Conservation (phyloP, 805 yeast genomes). For the Candida cerambycidarum region DNA sequence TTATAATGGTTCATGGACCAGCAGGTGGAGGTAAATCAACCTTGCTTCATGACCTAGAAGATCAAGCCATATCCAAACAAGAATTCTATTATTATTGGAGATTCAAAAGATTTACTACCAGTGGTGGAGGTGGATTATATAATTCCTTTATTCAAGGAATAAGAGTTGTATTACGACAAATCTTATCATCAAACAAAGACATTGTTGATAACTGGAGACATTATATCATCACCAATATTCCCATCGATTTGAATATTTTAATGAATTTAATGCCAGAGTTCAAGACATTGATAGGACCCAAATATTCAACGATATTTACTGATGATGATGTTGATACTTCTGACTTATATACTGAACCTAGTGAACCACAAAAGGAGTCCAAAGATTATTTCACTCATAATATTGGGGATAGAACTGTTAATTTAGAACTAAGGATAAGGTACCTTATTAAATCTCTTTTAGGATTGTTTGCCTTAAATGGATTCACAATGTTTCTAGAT, state of each 20-base stretch:
- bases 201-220: constrained; percentile 42
- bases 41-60: constrained; percentile 38
- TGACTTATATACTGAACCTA: background rate
- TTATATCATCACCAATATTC: constrained; percentile 33
- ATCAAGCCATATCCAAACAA: constrained; percentile 30
- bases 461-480: constrained; percentile 40
- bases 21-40: constrained; percentile 49
- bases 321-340: background rate
- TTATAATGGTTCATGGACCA: constrained; percentile 39
- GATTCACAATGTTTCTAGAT: constrained; percentile 46
- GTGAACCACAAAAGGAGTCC: too few species aligned
- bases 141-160: constrained; percentile 38
- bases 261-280: constrained; percentile 47
- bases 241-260: constrained; percentile 42
- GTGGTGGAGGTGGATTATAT: constrained; percentile 21
- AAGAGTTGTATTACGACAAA: constrained; percentile 39
- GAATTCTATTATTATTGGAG: constrained; percentile 32
- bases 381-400: background rate
- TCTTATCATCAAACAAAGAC: constrained; percentile 36
- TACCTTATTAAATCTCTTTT: constrained; percentile 43
- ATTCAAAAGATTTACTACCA: constrained; percentile 23
- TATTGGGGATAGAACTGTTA: constrained; percentile 21
- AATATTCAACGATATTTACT: constrained; percentile 21
- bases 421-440: constrained; percentile 40
- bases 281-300: constrained; percentile 41